Percentiles rank a stretch among this genome's conserved stretches.
phyloP scores from a whole-genome alignment of 2,329 filamentous ascomycete species.

The Curvularia sp. region DNA sequence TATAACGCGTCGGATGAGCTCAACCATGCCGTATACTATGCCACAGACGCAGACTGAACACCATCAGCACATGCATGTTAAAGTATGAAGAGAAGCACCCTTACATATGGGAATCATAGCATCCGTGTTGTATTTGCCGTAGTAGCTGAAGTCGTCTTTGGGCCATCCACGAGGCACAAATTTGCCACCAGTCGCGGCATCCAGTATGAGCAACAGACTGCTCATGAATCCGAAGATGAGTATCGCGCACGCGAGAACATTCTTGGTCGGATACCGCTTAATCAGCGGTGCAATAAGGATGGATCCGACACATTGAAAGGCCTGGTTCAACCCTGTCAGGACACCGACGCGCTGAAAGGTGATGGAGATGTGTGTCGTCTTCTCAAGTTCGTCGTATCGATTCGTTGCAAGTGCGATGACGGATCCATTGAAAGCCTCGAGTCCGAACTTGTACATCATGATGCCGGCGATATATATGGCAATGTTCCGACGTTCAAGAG shows the following conservation, averaged over 20 bases:
- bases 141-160: conserved; percentile 54
- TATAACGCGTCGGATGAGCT: conserved; percentile 60
- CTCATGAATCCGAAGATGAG: conserved; percentile 58
- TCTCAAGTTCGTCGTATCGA: conserved; percentile 57
- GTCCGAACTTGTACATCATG: conserved; percentile 61
- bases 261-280: conserved; percentile 57
- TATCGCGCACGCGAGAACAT: conserved; percentile 55
- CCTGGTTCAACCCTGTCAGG: conserved; percentile 59
- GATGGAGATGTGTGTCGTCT: conserved; percentile 40
- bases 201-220: conserved; percentile 57
- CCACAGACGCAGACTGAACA: conserved; percentile 33
- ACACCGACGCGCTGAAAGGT: conserved; percentile 59
- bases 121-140: conserved; percentile 58
- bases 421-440: conserved; percentile 61
- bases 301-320: conserved; percentile 59
- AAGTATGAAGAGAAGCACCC: neutral
- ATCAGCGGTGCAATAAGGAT: conserved; percentile 61
- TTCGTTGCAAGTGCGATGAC: conserved; percentile 59
- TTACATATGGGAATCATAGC: conserved; percentile 59
- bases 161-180: conserved; percentile 49
- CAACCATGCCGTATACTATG: conserved; percentile 56
- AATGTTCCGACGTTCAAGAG: conserved; percentile 52
- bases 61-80: conserved; percentile 15
- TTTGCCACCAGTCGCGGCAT: conserved; percentile 57
- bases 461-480: conserved; percentile 57